phyloP scores from a whole-genome alignment of 352 stramenopile genomes.

The Aphanomyces euteiches region DNA sequence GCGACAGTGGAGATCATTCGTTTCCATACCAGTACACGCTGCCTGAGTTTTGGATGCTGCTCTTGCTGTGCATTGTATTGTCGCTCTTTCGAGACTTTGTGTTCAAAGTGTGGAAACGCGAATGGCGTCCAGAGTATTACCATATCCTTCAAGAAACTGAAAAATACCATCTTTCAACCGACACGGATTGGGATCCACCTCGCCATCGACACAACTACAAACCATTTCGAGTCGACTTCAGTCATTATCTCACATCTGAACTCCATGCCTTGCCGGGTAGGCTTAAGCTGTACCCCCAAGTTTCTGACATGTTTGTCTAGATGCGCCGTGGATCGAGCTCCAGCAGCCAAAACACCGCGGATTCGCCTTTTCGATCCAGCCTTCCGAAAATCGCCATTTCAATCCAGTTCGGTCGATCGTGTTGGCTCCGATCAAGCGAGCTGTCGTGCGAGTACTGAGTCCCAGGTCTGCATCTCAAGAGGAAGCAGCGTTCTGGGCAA shows the following conservation, averaged over 20 bases:
- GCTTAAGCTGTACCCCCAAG: neutral
- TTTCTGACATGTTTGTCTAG: neutral
- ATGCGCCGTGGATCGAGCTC: neutral
- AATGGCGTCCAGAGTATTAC: slow-evolving; percentile 83
- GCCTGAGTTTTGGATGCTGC: slow-evolving; percentile 70
- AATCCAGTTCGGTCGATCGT: slow-evolving; percentile 73
- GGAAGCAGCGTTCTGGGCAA: slow-evolving; percentile 14
- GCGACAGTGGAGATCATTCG: slow-evolving; percentile 55
- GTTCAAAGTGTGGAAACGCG: slow-evolving; percentile 81
- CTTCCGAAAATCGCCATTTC: slow-evolving; percentile 72
- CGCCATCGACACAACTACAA: slow-evolving; percentile 51
- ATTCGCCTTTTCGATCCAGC: slow-evolving; percentile 79
- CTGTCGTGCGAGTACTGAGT: slow-evolving; percentile 33
- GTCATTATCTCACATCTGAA: slow-evolving; percentile 60
- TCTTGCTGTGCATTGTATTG: slow-evolving; percentile 66
- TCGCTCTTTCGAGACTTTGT: slow-evolving; percentile 76
- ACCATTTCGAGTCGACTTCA: slow-evolving; percentile 66
- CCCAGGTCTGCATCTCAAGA: slow-evolving; percentile 2
- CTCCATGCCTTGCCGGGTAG: slow-evolving; percentile 30
- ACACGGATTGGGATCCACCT: slow-evolving; percentile 57
- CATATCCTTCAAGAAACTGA: slow-evolving; percentile 82
- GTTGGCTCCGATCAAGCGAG: slow-evolving; percentile 52
- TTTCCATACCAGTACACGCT: slow-evolving; percentile 77
- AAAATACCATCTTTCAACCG: slow-evolving; percentile 39
- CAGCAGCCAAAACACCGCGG: slow-evolving; percentile 48